Base-by-base conservation (phyloP, 2,329 filamentous ascomycete species). In the Penicillium italicum region DNA sequence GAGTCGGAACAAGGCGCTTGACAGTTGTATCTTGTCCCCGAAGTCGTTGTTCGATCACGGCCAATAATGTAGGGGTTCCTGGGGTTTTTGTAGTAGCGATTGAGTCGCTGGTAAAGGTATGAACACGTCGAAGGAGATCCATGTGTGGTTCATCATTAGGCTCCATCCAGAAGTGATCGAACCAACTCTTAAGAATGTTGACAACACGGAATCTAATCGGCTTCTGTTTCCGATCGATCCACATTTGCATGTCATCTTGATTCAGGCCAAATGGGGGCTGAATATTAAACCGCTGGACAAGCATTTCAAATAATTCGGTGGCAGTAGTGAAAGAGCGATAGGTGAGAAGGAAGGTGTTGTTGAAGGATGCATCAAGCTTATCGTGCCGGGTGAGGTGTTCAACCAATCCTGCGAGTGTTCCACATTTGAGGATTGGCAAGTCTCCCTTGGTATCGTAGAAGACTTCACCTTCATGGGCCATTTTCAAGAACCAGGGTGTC, bases 101-200 rank as follows among this genome's bases (percentile, higher is more conserved):
- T 0, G 90, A 91, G 64, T 96, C 91, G 66, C 89, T 89, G 3
- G 92, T 93, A 72, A 99, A 99, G 28, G 86, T 85, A 76, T 92
- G 91, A 10, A 97, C 91, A 62, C 92, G 86, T 57, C 91, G 87
- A 61, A 99, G 90, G 38, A 99, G 80, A 63, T 91, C 85, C 73
- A 88, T 90, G 30, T 91, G 95, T 45, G 90, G 72, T 86, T 90
- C 43, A 87, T 95, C 92, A 60, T 88, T 86, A 46, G 91, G 89
- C 71, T 99, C 94, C 91, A 97, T 97, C 94, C 94, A 99, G 73
- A 94, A 97, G 66, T 89, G 92, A 70, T 97, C 94, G 64, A 99
- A 94, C 94, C 94, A 99, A 74, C 86, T 95, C 81, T 97, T 97
- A 45, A 99, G 78, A 61, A 97, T 97, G 69, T 97, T 99, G 62